Percentiles rank a stretch among this genome's conserved stretches.
phyloP scores from a whole-genome alignment of 2,329 filamentous ascomycete genomes.

The Cercospora sp. region DNA sequence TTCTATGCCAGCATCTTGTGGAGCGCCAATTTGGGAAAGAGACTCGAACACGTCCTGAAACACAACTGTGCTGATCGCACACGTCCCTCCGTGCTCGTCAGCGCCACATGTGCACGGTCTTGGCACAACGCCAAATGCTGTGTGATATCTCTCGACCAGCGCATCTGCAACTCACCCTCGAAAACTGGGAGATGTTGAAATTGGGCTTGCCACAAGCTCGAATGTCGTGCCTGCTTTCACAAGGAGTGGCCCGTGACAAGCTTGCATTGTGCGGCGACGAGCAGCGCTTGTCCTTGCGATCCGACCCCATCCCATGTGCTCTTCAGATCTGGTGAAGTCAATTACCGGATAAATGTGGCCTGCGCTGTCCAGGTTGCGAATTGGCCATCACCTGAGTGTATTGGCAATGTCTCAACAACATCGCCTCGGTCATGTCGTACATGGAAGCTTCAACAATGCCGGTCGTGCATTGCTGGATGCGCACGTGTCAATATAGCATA shows the following conservation, averaged over 20 bases:
- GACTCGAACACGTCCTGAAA: neutral
- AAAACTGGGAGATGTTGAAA: neutral
- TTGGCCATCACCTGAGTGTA: neutral
- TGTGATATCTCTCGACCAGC: neutral
- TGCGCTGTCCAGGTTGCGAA: neutral
- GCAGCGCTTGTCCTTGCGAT: neutral
- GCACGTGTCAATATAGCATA: neutral
- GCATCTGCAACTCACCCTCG: neutral
- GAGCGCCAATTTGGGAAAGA: neutral
- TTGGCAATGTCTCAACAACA: slow-evolving; percentile 1
- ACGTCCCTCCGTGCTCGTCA: neutral
- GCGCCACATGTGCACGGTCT: neutral
- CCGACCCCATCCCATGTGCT: neutral
- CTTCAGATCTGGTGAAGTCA: neutral
- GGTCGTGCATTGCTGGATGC: neutral
- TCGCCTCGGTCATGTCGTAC: neutral
- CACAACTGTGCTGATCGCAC: neutral
- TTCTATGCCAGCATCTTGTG: slow-evolving; percentile 36
- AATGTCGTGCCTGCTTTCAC: neutral
- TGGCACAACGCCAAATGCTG: neutral
- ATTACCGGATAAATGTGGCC: neutral
- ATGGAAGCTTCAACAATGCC: neutral
- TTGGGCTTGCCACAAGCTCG: neutral
- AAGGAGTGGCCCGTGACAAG: neutral
- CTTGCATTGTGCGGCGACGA: neutral